Evolutionary conservation across 2,329 filamentous ascomycete species (phyloP), one percentile per base, ranked within the genome.

Genomic region (Fusarium stilboides): DNA sequence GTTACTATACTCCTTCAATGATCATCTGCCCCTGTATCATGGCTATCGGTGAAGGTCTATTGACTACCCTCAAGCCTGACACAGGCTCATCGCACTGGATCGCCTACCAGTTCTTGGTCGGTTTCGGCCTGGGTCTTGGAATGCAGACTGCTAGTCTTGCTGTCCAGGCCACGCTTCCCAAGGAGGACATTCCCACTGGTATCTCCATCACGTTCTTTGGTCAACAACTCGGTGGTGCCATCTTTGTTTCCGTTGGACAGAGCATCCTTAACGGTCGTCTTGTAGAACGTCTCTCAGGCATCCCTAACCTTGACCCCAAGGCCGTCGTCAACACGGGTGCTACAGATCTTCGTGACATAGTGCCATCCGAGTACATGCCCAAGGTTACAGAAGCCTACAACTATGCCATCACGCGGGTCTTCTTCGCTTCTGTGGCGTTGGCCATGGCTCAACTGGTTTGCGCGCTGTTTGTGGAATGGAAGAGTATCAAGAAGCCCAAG

Each of bases 381-480:
- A 79, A 81, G 1, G 89, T 94, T 10, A 80, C 89, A 2, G 67
- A 80, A 0, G 90, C 89, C 0, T 94, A 93, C 80, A 92, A 92
- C 75, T 78, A 82, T 43, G 87, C 89, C 1, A 81, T 91, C 37
- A 88, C 85, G 1, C 80, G 86, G 60, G 88, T 89, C 5, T 93
- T 91, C 75, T 85, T 91, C 59, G 86, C 89, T 2, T 84, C 84
- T 6, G 80, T 90, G 52, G 90, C 86, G 0, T 78, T 91, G 64
- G 83, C 85, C 0, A 78, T 84, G 8, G 74, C 86, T 3, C 86
- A 86, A 13, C 80, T 92, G 8, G n/a, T 90, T 12, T 88, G 86
- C 9, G 84, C 87, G 0, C 72, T 86, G 4, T 84, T 84, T 22
- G 85, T 93, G 69, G 86, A 92, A 77, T 93, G 91, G 91, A 88